phyloP scores from a whole-genome alignment of 1,284 basidiomycete genomes.

The Cryptococcus neoformans region DNA sequence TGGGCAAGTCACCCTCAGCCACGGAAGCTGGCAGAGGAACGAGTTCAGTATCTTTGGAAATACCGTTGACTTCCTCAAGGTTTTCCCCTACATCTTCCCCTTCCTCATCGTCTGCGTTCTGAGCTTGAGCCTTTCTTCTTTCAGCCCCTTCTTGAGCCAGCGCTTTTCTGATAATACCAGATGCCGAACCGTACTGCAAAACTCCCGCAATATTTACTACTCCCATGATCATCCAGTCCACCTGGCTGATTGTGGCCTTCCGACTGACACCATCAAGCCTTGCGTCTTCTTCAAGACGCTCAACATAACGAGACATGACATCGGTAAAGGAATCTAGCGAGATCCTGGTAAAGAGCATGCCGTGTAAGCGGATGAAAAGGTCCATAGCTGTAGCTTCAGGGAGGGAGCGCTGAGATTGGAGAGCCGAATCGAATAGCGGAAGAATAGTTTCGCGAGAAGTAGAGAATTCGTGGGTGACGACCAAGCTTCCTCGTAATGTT shows the following conservation, averaged over 20 bases:
- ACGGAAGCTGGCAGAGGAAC: neutral
- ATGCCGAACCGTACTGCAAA: slow-evolving; percentile 82
- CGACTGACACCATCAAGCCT: slow-evolving; percentile 56
- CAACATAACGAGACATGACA: slow-evolving; percentile 77
- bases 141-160: slow-evolving; percentile 44
- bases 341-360: slow-evolving; percentile 93
- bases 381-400: slow-evolving; percentile 76
- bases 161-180: slow-evolving; percentile 63
- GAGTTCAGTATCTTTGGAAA: neutral
- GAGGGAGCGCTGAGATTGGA: slow-evolving; percentile 63
- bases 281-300: slow-evolving; percentile 67
- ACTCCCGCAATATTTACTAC: slow-evolving; percentile 75
- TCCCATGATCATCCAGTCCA: slow-evolving; percentile 96
- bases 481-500: slow-evolving; percentile 59
- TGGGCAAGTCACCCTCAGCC: slow-evolving; percentile 50
- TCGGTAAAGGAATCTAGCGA: slow-evolving; percentile 85
- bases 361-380: slow-evolving; percentile 87
- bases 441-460: slow-evolving; percentile 84
- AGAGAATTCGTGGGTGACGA: slow-evolving; percentile 80
- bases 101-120: slow-evolving; percentile 44
- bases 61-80: neutral
- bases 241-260: slow-evolving; percentile 58
- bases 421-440: slow-evolving; percentile 72
- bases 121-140: slow-evolving; percentile 42
- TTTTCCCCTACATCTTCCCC: slow-evolving; percentile 13